phyloP scores from a whole-genome alignment of 441 rosid genomes.

The Raphanus hybrid region DNA sequence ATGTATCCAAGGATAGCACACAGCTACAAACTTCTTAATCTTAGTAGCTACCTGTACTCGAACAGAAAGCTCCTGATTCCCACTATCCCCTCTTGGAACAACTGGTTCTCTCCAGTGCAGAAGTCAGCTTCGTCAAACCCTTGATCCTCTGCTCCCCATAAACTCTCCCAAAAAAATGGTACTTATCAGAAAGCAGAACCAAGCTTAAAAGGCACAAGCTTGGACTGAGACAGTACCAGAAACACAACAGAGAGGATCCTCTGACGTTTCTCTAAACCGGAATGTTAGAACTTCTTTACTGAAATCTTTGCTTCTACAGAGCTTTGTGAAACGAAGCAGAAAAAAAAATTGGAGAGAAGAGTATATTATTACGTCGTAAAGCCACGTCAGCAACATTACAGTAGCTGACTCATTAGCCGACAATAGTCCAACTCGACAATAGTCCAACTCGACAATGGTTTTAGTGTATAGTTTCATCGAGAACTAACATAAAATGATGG shows the following conservation, averaged over 20 bases:
- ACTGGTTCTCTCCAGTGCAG: constrained; percentile 54
- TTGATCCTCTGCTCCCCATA: constrained; percentile 70
- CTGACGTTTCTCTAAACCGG: constrained; percentile 82
- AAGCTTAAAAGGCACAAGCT: no score
- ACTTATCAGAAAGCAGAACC: no score
- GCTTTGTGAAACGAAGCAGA: constrained; percentile 6
- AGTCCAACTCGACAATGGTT: not conserved
- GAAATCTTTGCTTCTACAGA: constrained; percentile 40
- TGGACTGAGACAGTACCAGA: constrained; percentile 39
- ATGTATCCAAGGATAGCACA: constrained; percentile 92
- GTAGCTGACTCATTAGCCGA: constrained; percentile 35
- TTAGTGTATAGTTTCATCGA: no score
- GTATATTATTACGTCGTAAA: constrained; percentile 20
- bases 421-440: constrained; percentile 15
- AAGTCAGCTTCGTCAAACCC: constrained; percentile 59
- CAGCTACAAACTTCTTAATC: constrained; percentile 74
- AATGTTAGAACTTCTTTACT: constrained; percentile 61
- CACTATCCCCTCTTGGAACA: constrained; percentile 49
- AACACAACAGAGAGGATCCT: constrained; percentile 87
- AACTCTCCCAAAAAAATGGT: no score
- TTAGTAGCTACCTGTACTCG: constrained; percentile 60
- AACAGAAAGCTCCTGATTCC: constrained; percentile 57
- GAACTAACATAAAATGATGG: no score
- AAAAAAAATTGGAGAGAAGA: constrained; percentile 22
- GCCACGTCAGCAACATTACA: constrained; percentile 25